phyloP scores from a whole-genome alignment of 2,329 filamentous ascomycete species.

The Claviceps humidiphila region DNA sequence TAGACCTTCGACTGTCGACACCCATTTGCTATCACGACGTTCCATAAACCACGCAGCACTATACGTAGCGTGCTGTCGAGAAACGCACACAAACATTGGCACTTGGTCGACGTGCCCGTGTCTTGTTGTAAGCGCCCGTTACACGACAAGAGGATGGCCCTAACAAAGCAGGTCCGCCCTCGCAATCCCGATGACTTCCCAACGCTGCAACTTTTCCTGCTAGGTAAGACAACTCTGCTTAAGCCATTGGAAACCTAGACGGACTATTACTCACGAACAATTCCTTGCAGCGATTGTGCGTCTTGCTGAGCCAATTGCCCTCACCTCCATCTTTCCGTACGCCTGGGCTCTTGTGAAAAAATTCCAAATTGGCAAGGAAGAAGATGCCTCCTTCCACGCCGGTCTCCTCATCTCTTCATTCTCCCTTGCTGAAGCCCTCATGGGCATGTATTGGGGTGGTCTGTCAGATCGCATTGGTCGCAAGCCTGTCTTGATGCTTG shows the following conservation, averaged over 20 bases:
- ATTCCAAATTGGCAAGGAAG: constrained; percentile 56
- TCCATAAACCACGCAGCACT: not conserved
- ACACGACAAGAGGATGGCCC: constrained; percentile 34
- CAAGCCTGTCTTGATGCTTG: constrained; percentile 72
- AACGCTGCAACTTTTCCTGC: constrained; percentile 65
- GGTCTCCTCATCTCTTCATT: constrained; percentile 80
- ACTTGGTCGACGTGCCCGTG: constrained; percentile 20
- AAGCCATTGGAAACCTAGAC: not conserved
- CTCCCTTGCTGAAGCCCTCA: constrained; percentile 67
- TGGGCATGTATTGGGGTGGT: constrained; percentile 79
- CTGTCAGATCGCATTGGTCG: constrained; percentile 72
- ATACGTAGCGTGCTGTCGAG: not conserved
- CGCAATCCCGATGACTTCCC: constrained; percentile 66
- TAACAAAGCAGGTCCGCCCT: constrained; percentile 34
- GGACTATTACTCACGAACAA: constrained; percentile 8
- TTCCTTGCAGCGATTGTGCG: constrained; percentile 63
- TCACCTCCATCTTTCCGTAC: constrained; percentile 90
- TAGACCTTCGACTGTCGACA: not conserved
- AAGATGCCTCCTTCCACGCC: constrained; percentile 76
- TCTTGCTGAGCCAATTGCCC: constrained; percentile 80
- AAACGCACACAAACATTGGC: constrained; percentile 12
- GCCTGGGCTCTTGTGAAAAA: constrained; percentile 72
- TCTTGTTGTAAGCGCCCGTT: constrained; percentile 30
- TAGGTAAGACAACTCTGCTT: constrained; percentile 45
- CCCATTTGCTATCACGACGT: not conserved